Base-by-base conservation (phyloP, 805 yeast species). In the Metschnikowia proteae region DNA sequence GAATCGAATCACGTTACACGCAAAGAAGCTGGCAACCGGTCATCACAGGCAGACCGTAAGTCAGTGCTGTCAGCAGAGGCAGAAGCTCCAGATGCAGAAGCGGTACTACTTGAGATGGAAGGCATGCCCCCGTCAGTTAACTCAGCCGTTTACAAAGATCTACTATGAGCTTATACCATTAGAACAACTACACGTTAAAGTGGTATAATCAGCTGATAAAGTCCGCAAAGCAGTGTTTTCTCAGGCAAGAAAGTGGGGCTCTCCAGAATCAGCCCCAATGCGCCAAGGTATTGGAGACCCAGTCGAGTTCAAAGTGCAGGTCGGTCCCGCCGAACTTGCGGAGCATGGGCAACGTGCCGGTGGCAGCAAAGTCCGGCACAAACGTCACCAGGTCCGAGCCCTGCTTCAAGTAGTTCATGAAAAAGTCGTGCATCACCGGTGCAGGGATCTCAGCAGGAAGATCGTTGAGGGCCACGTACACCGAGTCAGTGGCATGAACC, bases 371-470 rank as follows among this genome's bases (percentile, higher is more conserved):
- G 50, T 65, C 59, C 17, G 49, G 46, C 13, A 65, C 46, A 31
- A 62, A 53, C 43, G 60, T 62, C 27, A 66, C 68, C 5, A 11
- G 23, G 2, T 9, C 33, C 28, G 33, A 29, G 38, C 31, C 30
- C 43, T 53, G 58, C 25, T 67, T 63, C 46, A 67, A 55, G 46
- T 68, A 71, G 45, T 63, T 62, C 43, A 62, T 48, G 48, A 70
- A 65, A 47, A 66, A 71, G 52, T 71, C 75, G 52, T 68, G 67
- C 33, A 71, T 53, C 5, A 70, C 64, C 5, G 71, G 63, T 3
- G 60, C 57, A 2, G 76, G 75, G 31, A 69, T 58, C 10, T 57
- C 57, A 9, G 58, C 48, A 4, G 75, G 75, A 39, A 68, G 57
- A 45, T 71, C 75, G 53, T 64, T 65, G 27, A 49, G 28, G 1